Evolutionary conservation across 2,329 filamentous ascomycete species (phyloP), one percentile per base, ranked within the genome.

Genomic region (Verticillium nubilum): DNA sequence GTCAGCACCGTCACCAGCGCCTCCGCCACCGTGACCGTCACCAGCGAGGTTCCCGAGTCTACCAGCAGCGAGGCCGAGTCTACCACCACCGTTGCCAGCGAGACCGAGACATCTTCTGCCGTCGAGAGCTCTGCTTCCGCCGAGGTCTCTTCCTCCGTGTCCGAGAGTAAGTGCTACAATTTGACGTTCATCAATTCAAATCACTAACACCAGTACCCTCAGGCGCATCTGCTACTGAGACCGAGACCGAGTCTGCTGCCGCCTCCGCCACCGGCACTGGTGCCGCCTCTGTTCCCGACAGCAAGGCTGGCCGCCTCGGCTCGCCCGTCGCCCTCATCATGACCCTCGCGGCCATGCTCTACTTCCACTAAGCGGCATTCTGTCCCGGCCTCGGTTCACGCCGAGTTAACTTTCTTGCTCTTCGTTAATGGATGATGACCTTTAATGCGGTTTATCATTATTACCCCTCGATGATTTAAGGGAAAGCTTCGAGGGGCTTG

Each of bases 321-420:
- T 77, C 74, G 23, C 72, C 75, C n/a, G 69, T 77, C 50, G 75
- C 74, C 50, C 68, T 78, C 29, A 68, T 77, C 63, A 69, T 74
- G 52, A 71, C 75, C 35, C 68, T 74, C 47, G 75, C 73, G 57
- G 71, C 73, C 57, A 71, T 78, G 62, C 60, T 76, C 64, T 75
- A 76, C 73, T 74, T 77, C 64, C 74, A 77, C 71, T 78, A 74
- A 69, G 58, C 60, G 52, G 50, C 19, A 13, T 54, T 29, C 27
- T 23, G 42, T 47, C 19, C 19, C 42, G 42, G 42, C 42, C 42
- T 25, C n/a, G 42, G 42, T 25, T 10, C 19, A 47, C 42, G 12
- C 42, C 19, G 19, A 25, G 42, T n/a, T 25, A n/a, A 23, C 42
- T 10, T 47, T 25, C 19, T 47, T 47, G 42, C 42, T 47, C 42